Evolutionary conservation across 1,139 yeast genomes (phyloP).

Genomic region (Hyphopichia pseudoburtonii): DNA sequence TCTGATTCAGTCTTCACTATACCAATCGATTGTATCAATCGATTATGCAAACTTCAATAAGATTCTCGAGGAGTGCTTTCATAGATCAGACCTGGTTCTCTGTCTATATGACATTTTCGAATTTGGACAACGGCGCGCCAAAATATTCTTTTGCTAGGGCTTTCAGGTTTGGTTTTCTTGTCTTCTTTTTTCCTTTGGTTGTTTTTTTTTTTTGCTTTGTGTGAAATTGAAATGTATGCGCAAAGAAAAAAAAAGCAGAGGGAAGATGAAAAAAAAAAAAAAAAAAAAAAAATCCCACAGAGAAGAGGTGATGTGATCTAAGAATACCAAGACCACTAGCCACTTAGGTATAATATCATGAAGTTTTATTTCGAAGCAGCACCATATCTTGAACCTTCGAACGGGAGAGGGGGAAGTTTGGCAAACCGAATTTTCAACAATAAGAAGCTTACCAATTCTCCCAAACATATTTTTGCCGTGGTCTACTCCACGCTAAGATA

Average conservation of each 20-base stretch:
- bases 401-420: conserved; percentile 45
- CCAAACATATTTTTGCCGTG: conserved; percentile 83
- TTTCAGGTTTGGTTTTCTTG: not conserved
- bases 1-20: too few relatives aligned
- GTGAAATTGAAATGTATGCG: too few relatives aligned
- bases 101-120: too few relatives aligned
- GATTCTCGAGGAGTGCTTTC: too few relatives aligned
- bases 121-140: conserved; percentile 1
- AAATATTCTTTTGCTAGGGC: not conserved
- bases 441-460: conserved; percentile 38
- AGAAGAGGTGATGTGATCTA: not conserved
- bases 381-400: conserved; percentile 34
- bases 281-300: not conserved
- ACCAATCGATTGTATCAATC: too few relatives aligned
- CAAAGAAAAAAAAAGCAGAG: too few relatives aligned
- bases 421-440: conserved; percentile 67
- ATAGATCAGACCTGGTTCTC: too few relatives aligned
- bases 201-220: too few relatives aligned
- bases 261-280: not conserved
- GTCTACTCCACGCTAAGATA: conserved; percentile 76
- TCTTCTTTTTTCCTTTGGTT: not conserved
- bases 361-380: conserved; percentile 66
- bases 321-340: not conserved
- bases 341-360: conserved; percentile 36
- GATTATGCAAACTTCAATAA: too few relatives aligned